Conservation (phyloP, 2,329 filamentous ascomycete genomes). For the Cytospora paraplurivora region DNA sequence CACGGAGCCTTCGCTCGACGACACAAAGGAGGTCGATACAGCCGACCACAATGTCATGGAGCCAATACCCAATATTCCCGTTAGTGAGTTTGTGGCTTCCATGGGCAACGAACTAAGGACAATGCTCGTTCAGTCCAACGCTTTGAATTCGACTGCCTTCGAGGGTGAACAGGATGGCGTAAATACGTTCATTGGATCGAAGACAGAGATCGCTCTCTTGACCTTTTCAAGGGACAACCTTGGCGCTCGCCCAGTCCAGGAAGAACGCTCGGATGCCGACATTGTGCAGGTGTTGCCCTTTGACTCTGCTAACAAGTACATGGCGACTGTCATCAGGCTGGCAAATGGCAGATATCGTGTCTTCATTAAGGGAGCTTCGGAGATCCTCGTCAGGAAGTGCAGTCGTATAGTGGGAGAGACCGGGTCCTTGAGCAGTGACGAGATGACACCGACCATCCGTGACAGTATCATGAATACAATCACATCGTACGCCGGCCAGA, state of each 20-base stretch:
- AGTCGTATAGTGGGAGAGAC: constrained; percentile 49
- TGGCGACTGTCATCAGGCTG: constrained; percentile 56
- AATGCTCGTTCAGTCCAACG: constrained; percentile 37
- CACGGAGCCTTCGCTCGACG: constrained; percentile 35
- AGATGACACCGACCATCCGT: constrained; percentile 59
- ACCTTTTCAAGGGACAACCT: constrained; percentile 53
- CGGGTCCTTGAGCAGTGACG: constrained; percentile 47
- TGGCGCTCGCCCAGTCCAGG: constrained; percentile 46
- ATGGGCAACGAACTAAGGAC: constrained; percentile 31
- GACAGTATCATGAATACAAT: constrained; percentile 57
- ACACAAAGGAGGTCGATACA: constrained; percentile 26
- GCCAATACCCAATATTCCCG: constrained; percentile 34
- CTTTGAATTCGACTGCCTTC: constrained; percentile 56
- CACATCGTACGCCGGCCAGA: constrained; percentile 63
- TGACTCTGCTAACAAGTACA: constrained; percentile 57
- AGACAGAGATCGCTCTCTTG: constrained; percentile 57
- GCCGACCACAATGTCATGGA: constrained; percentile 35
- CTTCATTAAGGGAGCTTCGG: constrained; percentile 59
- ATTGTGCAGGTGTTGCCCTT: constrained; percentile 55
- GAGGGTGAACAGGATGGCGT: constrained; percentile 46
- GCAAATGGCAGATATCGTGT: constrained; percentile 50
- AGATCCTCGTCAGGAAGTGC: constrained; percentile 54
- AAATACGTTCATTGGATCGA: constrained; percentile 53
- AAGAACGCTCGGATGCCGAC: constrained; percentile 50
- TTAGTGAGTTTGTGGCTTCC: constrained; percentile 33